phyloP scores from a whole-genome alignment of 345 rosid genomes.

The Triadica sebifera region DNA sequence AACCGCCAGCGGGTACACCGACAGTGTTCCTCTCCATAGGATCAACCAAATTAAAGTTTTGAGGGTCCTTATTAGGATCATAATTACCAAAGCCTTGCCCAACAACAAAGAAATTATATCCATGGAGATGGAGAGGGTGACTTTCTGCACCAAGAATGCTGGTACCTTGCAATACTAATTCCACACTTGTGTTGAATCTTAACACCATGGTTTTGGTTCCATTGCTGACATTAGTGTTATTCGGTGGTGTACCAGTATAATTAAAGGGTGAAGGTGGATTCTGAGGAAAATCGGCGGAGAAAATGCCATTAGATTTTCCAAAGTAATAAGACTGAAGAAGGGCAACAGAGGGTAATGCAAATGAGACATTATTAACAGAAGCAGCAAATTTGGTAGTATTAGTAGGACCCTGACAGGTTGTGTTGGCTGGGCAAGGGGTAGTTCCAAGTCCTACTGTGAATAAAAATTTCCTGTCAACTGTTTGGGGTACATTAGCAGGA shows the following conservation, averaged over 20 bases:
- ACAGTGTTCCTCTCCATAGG: slow-evolving; percentile 26
- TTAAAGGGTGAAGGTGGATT: slow-evolving; percentile 20
- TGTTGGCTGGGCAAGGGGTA: slow-evolving; percentile 20
- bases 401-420: slow-evolving; percentile 30
- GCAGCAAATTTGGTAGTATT: slow-evolving; percentile 30
- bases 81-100: slow-evolving; percentile 32
- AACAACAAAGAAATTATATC: slow-evolving; percentile 28
- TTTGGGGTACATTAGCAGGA: slow-evolving; percentile 29
- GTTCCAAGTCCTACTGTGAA: slow-evolving; percentile 31
- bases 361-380: slow-evolving; percentile 24
- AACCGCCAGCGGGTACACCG: slow-evolving; percentile 30
- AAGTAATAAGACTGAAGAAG: slow-evolving; percentile 24
- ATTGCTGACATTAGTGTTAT: slow-evolving; percentile 22
- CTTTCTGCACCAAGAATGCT: slow-evolving; percentile 30
- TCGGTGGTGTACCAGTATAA: slow-evolving; percentile 27
- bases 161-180: slow-evolving; percentile 26
- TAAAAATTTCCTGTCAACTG: slow-evolving; percentile 20
- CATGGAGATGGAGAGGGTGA: slow-evolving; percentile 30
- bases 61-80: slow-evolving; percentile 23
- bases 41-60: slow-evolving; percentile 22
- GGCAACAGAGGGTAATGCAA: slow-evolving; percentile 19
- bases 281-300: slow-evolving; percentile 28
- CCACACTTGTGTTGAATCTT: slow-evolving; percentile 29
- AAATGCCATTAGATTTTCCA: slow-evolving; percentile 25
- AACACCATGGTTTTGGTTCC: slow-evolving; percentile 17